These are phyloP conservation scores for Xylariaceae sp. DNA, from an alignment of 2,329 filamentous ascomycete species.

Conservation along the genomic window DNA sequence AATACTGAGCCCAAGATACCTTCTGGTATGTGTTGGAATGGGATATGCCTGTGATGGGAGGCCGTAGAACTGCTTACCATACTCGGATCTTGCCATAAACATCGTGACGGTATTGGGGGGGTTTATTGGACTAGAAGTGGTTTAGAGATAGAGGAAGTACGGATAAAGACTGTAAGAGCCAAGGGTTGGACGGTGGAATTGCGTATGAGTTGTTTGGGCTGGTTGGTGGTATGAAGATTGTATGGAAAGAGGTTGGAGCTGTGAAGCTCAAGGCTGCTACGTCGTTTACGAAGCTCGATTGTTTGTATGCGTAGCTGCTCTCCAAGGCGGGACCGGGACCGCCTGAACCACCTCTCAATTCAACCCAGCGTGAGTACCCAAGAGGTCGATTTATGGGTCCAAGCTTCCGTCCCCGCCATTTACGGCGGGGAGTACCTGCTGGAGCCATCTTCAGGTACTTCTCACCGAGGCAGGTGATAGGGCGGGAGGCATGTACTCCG, in stretches of 20 bases:
- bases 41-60: conserved; percentile 18
- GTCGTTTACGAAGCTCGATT: conserved; percentile 32
- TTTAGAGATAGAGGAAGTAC: background rate
- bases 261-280: conserved; percentile 33
- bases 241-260: conserved; percentile 19
- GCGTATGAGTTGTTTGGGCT: conserved; percentile 3
- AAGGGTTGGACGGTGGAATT: conserved; percentile 2
- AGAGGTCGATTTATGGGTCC: background rate
- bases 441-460: background rate
- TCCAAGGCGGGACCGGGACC: background rate
- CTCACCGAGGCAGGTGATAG: background rate
- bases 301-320: background rate
- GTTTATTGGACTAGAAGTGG: background rate
- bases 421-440: background rate
- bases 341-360: background rate
- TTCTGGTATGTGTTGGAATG: background rate
- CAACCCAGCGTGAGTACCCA: background rate
- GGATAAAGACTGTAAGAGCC: conserved; percentile 1
- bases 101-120: conserved; percentile 57
- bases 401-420: background rate
- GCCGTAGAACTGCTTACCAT: conserved; percentile 61
- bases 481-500: background rate
- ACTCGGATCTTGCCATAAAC: conserved; percentile 99
- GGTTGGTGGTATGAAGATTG: conserved; percentile 7
- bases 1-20: conserved; percentile 8